Evolutionary conservation across 1,139 yeast species (phyloP).

Genomic region (Geotrichum carabidarum): DNA sequence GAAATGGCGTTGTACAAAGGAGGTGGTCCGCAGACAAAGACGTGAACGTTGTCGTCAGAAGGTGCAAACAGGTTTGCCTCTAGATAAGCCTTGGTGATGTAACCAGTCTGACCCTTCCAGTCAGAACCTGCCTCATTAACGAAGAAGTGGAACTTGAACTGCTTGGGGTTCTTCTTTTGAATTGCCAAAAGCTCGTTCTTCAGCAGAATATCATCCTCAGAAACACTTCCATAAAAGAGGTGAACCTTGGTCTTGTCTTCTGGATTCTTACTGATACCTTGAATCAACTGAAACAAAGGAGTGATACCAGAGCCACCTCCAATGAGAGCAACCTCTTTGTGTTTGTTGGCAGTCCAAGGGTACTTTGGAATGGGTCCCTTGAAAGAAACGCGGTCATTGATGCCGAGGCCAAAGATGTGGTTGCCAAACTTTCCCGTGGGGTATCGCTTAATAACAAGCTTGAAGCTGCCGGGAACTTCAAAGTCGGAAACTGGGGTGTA

Average conservation of each 20-base stretch:
- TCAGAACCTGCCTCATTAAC: constrained; percentile 58
- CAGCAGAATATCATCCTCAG: constrained; percentile 72
- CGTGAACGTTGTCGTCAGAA: constrained; percentile 57
- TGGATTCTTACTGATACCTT: constrained; percentile 51
- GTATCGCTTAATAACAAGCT: constrained; percentile 79
- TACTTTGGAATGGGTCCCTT: constrained; percentile 94
- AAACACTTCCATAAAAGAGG: constrained; percentile 72
- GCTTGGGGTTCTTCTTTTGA: constrained; percentile 63
- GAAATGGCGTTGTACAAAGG: constrained; percentile 77
- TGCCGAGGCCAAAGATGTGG: constrained; percentile 67
- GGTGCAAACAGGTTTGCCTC: constrained; percentile 50
- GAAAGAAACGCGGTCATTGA: constrained; percentile 77
- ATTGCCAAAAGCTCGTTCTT: constrained; percentile 67
- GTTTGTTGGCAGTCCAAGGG: constrained; percentile 86
- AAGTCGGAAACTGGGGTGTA: constrained; percentile 85
- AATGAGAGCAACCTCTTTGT: constrained; percentile 69
- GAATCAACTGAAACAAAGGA: constrained; percentile 80
- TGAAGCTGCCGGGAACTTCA: constrained; percentile 66
- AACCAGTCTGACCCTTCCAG: constrained; percentile 59
- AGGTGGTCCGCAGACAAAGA: constrained; percentile 91
- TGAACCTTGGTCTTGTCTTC: constrained; percentile 79
- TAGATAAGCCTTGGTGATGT: constrained; percentile 66
- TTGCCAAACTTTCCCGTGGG: constrained; percentile 77
- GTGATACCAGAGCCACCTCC: constrained; percentile 98
- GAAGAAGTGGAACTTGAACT: constrained; percentile 71